Evolutionary conservation across 768 basidiomycete species (phyloP).

Genomic region (Pleurotus tuber-regium): DNA sequence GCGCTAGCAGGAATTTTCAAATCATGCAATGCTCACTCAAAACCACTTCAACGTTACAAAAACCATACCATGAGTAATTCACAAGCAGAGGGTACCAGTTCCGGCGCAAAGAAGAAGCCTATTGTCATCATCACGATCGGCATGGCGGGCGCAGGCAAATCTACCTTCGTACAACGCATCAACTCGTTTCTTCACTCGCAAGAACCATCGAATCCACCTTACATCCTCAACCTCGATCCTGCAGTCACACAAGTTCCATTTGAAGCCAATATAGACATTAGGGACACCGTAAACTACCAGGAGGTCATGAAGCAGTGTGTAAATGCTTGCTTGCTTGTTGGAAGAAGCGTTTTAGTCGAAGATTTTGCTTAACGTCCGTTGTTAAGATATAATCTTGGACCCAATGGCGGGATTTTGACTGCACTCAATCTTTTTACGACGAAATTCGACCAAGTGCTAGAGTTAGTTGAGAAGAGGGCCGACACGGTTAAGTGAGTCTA

Average conservation of each 20-base stretch:
- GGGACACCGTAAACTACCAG: slow-evolving; percentile 95
- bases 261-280: slow-evolving; percentile 95
- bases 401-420: slow-evolving; percentile 97
- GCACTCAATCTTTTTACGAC: slow-evolving; percentile 97
- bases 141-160: slow-evolving; percentile 97
- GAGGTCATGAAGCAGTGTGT: slow-evolving; percentile 99
- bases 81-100: too few relatives aligned
- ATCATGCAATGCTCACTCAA: too few relatives aligned
- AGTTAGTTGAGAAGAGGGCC: slow-evolving; percentile 86
- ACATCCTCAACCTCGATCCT: slow-evolving; percentile 97
- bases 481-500: slow-evolving; percentile 79
- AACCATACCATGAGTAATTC: not conserved
- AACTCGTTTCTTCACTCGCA: slow-evolving; percentile 85
- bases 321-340: slow-evolving; percentile 18
- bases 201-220: slow-evolving; percentile 70
- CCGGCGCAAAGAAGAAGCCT: slow-evolving; percentile 58
- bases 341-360: not conserved
- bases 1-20: too few relatives aligned
- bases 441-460: slow-evolving; percentile 96
- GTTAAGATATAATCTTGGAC: slow-evolving; percentile 92
- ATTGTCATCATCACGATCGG: slow-evolving; percentile 88
- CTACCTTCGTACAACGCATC: slow-evolving; percentile 93
- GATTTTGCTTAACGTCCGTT: not conserved
- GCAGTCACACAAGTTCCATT: slow-evolving; percentile 91
- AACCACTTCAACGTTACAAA: too few relatives aligned